A percentile compares a stretch with the other conserved stretches of the same genome.
phyloP scores from a whole-genome alignment of 1,139 yeast species.

The Meyerozyma guilliermondii region DNA sequence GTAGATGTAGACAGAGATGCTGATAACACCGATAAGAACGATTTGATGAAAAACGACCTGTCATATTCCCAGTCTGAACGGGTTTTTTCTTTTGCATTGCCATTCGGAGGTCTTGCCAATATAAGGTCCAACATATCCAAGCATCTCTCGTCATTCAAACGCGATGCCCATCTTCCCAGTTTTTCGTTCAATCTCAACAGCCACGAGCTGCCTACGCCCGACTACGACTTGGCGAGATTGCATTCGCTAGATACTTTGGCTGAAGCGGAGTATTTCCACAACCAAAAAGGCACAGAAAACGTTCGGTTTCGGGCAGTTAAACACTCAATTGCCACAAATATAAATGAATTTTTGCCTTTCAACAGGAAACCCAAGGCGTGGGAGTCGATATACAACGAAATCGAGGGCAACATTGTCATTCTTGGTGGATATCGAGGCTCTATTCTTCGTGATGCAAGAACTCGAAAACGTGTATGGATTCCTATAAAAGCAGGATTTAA shows the following conservation, averaged over 20 bases:
- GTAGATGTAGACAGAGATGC: constrained; percentile 1
- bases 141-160: constrained; percentile 18
- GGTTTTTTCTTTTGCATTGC: constrained; percentile 39
- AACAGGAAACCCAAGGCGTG: constrained; percentile 17
- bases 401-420: constrained; percentile 73
- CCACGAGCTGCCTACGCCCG: constrained; percentile 13
- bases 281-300: constrained; percentile 57
- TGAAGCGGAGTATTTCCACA: constrained; percentile 55
- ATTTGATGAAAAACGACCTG: not conserved
- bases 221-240: constrained; percentile 46
- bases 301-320: constrained; percentile 66
- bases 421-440: constrained; percentile 90
- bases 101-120: constrained; percentile 29
- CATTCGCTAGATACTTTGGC: constrained; percentile 58
- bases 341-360: constrained; percentile 32
- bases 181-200: constrained; percentile 11
- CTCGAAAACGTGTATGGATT: constrained; percentile 73
- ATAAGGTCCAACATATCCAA: constrained; percentile 21
- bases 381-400: constrained; percentile 33
- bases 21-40: constrained; percentile 1
- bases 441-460: constrained; percentile 60
- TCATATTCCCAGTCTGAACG: constrained; percentile 16
- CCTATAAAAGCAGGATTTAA: constrained; percentile 85
- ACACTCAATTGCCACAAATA: constrained; percentile 52
- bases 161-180: constrained; percentile 20